These are phyloP conservation scores for Bidens hawaiensis DNA, from an alignment of 140 eudicot species.

Conservation along the genomic window DNA sequence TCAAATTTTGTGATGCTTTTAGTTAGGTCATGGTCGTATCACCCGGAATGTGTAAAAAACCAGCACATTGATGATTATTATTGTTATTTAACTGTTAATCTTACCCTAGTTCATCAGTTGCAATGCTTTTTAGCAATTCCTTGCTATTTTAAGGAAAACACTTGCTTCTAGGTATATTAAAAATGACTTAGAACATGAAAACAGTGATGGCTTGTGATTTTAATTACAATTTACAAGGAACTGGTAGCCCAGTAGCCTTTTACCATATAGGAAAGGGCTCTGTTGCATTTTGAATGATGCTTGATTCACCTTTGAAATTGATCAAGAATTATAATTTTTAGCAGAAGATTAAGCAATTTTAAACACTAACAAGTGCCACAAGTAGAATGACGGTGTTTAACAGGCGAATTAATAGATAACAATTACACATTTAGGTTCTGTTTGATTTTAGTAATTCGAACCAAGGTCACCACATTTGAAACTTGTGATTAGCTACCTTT, in stretches of 20 bases:
- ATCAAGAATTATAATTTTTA: not conserved
- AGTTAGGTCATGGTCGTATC: too few species aligned
- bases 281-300: not conserved
- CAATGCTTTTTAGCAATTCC: not conserved
- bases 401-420: not conserved
- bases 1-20: constrained; percentile 1
- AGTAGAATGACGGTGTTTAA: not conserved
- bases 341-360: not conserved
- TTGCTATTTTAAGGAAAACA: not conserved
- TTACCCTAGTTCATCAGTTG: constrained; percentile 9
- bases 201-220: not conserved
- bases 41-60: not conserved
- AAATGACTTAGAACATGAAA: not conserved
- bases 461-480: not conserved
- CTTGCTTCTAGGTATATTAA: not conserved
- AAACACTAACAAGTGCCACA: not conserved
- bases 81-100: not conserved
- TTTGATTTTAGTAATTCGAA: not conserved
- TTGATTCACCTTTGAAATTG: constrained; percentile 1
- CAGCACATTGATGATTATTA: not conserved
- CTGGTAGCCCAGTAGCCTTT: not conserved
- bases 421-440: not conserved
- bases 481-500: not conserved
- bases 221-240: not conserved
- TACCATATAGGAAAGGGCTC: not conserved